A percentile compares a stretch with the other conserved stretches of the same genome.
Conservation (phyloP, 1,139 yeast species). For the Sugiyamaella pinicola region DNA sequence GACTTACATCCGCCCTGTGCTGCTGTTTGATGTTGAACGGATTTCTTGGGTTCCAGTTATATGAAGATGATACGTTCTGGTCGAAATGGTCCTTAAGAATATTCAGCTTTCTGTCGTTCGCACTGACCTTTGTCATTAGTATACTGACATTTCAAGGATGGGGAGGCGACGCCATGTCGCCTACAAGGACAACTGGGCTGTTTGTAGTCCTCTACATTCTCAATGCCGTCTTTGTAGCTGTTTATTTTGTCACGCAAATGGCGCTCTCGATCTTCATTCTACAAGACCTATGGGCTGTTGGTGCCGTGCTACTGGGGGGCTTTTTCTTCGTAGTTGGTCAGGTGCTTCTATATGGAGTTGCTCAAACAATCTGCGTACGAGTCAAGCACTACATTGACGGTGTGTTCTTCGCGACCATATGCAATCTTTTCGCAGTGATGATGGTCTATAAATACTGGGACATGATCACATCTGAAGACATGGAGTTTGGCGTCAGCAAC, state of each 20-base stretch:
- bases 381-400: constrained; percentile 91
- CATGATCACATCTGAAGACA: constrained; percentile 91
- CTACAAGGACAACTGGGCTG: constrained; percentile 59
- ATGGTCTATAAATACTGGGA: constrained; percentile 98
- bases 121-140: constrained; percentile 65
- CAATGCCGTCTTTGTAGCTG: constrained; percentile 64
- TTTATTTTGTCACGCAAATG: constrained; percentile 71
- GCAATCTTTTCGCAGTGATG: constrained; percentile 82
- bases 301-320: constrained; percentile 70
- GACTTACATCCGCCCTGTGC: constrained; percentile 70
- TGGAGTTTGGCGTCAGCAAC: constrained; percentile 81
- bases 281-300: constrained; percentile 83
- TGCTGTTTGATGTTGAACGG: constrained; percentile 73
- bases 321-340: constrained; percentile 84
- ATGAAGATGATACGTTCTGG: constrained; percentile 85
- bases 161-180: constrained; percentile 46
- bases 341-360: constrained; percentile 68
- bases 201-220: constrained; percentile 70
- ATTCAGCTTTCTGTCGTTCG: constrained; percentile 55
- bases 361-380: constrained; percentile 63
- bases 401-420: constrained; percentile 75
- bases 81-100: constrained; percentile 63
- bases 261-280: constrained; percentile 68
- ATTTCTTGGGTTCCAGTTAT: constrained; percentile 77
- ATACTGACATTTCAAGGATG: constrained; percentile 74